phyloP scores from a whole-genome alignment of 495 filamentous ascomycete species.

The Aspergillus sclerotiicarbonarius region DNA sequence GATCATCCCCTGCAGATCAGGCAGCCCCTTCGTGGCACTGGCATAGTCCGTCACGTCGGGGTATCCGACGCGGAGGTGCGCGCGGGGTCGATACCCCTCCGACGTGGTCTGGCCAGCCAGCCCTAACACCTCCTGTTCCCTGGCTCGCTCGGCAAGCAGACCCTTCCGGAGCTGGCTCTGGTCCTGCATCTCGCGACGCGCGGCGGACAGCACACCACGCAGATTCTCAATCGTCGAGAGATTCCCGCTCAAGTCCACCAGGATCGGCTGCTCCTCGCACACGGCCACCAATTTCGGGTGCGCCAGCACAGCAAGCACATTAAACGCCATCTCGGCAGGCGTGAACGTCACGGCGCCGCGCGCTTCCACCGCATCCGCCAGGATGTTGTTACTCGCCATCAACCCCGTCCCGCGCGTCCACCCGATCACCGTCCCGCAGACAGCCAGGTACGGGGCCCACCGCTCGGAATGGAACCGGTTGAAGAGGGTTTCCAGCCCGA shows the following conservation, averaged over 20 bases:
- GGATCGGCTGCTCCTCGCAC: constrained; percentile 89
- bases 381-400: constrained; percentile 94
- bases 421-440: constrained; percentile 95
- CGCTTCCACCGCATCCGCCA: constrained; percentile 90
- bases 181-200: too few species aligned
- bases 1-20: constrained; percentile 74
- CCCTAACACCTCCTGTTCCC: background rate
- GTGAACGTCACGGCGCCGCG: constrained; percentile 96
- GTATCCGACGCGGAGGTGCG: background rate
- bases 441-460: constrained; percentile 94
- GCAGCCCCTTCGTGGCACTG: background rate
- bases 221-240: constrained; percentile 11
- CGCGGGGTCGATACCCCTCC: background rate
- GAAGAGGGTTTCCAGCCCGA: constrained; percentile 92
- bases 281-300: constrained; percentile 77
- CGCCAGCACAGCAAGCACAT: constrained; percentile 88
- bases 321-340: constrained; percentile 98
- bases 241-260: constrained; percentile 91
- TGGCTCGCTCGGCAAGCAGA: background rate
- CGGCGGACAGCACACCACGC: background rate
- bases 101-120: too few species aligned
- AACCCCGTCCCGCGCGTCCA: constrained; percentile 97
- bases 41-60: background rate
- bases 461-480: constrained; percentile 95
- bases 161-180: background rate